Evolutionary conservation across 495 filamentous ascomycete genomes (phyloP).

Genomic region (Daldinia grandis): DNA sequence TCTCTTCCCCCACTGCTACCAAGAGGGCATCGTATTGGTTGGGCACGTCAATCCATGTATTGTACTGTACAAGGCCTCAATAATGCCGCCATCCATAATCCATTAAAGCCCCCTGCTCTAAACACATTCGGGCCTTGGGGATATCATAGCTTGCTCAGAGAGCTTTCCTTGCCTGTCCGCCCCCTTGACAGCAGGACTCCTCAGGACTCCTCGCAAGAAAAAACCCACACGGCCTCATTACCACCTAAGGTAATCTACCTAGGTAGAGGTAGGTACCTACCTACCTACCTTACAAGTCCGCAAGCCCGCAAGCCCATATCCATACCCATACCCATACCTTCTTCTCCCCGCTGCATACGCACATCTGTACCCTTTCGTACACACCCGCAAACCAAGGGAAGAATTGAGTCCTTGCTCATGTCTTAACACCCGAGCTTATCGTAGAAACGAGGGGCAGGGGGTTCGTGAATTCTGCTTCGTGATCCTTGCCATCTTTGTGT

Average conservation of each 20-base stretch:
- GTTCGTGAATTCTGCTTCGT: conserved; percentile 37
- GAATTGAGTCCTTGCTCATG: conserved; percentile 25
- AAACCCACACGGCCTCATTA: conserved; percentile 26
- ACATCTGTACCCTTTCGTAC: conserved; percentile 27
- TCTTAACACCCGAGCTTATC: conserved; percentile 35
- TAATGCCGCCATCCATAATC: conserved; percentile 39
- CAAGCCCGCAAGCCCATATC: not conserved
- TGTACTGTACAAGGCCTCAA: conserved; percentile 30
- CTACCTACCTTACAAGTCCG: not conserved
- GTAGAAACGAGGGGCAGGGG: conserved; percentile 36
- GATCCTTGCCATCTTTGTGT: conserved; percentile 36
- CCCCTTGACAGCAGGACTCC: conserved; percentile 22
- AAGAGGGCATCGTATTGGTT: conserved; percentile 33
- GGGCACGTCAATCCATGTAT: conserved; percentile 39
- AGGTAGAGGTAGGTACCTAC: not conserved
- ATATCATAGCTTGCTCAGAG: conserved; percentile 20
- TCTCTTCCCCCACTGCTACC: conserved; percentile 35
- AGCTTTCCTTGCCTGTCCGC: conserved; percentile 19
- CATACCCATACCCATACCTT: too few species aligned
- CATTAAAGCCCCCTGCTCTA: conserved; percentile 28
- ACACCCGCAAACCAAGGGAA: conserved; percentile 27
- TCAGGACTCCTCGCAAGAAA: conserved; percentile 20
- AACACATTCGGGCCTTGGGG: conserved; percentile 26
- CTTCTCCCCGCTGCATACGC: conserved; percentile 13
- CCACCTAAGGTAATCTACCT: conserved; percentile 21